These are phyloP conservation scores for Raphanus hybrid DNA, from an alignment of 441 rosid genomes.

Conservation along the genomic window DNA sequence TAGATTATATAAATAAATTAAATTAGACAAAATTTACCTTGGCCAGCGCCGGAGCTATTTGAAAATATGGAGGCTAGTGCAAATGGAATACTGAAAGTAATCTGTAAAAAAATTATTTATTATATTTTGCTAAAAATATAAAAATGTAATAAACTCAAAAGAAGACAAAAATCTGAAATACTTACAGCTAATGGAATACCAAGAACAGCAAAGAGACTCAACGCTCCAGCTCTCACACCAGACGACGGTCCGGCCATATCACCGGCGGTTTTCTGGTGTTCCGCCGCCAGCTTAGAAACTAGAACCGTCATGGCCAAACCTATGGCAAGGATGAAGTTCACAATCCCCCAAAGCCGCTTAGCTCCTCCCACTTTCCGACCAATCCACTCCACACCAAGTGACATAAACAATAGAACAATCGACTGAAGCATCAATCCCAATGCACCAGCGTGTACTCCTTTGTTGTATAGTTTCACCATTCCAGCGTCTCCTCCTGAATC, in stretches of 20 bases:
- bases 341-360: constrained; percentile 71
- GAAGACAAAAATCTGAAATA: neutral
- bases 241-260: constrained; percentile 41
- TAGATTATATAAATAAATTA: neutral
- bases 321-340: constrained; percentile 61
- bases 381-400: constrained; percentile 55
- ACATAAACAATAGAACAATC: constrained; percentile 53
- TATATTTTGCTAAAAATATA: neutral
- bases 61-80: constrained; percentile 87
- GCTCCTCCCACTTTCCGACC: constrained; percentile 58
- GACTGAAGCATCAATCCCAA: constrained; percentile 77
- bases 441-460: constrained; percentile 73
- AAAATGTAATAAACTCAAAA: neutral
- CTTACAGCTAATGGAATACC: constrained; percentile 84
- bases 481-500: constrained; percentile 36
- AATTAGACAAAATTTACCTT: constrained; percentile 50
- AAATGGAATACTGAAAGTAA: constrained; percentile 80
- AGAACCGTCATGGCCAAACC: constrained; percentile 56
- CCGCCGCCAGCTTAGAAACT: constrained; percentile 61
- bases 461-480: constrained; percentile 46
- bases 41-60: constrained; percentile 67
- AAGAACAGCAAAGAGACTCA: constrained; percentile 60
- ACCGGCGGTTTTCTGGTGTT: constrained; percentile 35
- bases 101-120: constrained; percentile 38
- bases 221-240: constrained; percentile 53